Conservation (phyloP, 192 early-diverging fungal genomes). For the Oehlia diaphana region DNA sequence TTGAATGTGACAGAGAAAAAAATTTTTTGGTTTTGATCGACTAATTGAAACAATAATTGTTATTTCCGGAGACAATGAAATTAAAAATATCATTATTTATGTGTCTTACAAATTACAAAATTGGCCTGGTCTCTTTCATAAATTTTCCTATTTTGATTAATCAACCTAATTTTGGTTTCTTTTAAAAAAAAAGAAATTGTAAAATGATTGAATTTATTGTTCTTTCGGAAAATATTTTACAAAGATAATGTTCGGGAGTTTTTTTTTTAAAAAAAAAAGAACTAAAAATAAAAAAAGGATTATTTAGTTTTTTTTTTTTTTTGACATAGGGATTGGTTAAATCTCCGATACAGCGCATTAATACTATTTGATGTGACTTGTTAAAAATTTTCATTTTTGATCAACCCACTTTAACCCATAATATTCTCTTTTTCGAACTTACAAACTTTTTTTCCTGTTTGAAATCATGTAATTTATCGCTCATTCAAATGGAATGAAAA, state of each 20-base stretch:
- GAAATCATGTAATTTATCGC: neutral
- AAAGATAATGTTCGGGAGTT: too few relatives aligned
- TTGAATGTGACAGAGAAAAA: neutral
- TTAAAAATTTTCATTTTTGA: too few relatives aligned
- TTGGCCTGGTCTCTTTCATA: neutral
- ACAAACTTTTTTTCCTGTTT: neutral
- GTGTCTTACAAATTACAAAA: neutral
- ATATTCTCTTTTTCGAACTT: neutral
- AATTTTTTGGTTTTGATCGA: neutral
- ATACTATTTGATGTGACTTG: too few relatives aligned
- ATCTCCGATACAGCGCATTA: neutral
- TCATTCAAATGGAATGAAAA: too few relatives aligned
- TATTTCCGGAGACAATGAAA: neutral
- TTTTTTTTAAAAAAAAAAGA: too few relatives aligned
- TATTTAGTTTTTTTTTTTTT: too few relatives aligned
- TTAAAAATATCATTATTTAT: neutral
- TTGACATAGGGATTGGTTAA: neutral
- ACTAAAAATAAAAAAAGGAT: neutral
- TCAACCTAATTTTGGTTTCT: neutral
- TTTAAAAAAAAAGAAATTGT: neutral
- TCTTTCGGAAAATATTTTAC: too few relatives aligned
- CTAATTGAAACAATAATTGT: neutral
- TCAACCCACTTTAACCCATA: too few relatives aligned
- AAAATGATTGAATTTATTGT: too few relatives aligned
- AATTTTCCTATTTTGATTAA: neutral